Percentiles rank a stretch among this genome's conserved stretches.
These are phyloP conservation scores for Acanthamoeba royreba DNA, from an alignment of 208 protist genomes.

Conservation along the genomic window DNA sequence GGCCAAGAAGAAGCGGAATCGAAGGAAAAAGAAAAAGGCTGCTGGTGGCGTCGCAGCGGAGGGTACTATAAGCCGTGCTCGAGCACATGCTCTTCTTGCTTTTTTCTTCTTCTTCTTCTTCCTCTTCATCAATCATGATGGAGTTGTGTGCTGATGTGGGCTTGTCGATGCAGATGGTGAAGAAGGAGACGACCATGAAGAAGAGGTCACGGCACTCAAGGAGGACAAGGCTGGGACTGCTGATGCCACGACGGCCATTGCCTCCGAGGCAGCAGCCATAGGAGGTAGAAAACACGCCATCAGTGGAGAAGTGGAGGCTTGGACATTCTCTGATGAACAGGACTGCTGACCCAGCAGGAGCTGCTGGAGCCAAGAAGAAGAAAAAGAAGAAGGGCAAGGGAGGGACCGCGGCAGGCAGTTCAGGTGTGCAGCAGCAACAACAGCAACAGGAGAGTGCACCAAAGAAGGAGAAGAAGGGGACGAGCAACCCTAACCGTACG, in stretches of 20 bases:
- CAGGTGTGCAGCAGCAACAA: not conserved
- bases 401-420: not conserved
- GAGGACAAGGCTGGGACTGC: not conserved
- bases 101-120: not conserved
- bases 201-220: too few relatives aligned
- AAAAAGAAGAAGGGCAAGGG: conserved; percentile 26
- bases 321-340: not conserved
- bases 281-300: not conserved
- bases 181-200: not conserved
- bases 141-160: too few relatives aligned
- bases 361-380: not conserved
- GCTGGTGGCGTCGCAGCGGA: not conserved
- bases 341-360: too few relatives aligned
- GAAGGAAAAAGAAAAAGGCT: conserved; percentile 42
- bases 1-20: conserved; percentile 39
- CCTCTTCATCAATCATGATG: not conserved
- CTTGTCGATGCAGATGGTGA: not conserved
- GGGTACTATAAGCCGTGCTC: not conserved
- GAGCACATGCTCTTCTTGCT: not conserved
- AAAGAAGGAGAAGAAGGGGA: conserved; percentile 50
- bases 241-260: not conserved
- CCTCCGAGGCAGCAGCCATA: too few relatives aligned
- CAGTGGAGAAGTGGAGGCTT: not conserved
- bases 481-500: conserved; percentile 13
- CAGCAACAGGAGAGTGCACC: too few relatives aligned